These are phyloP conservation scores for Neurospora intermedia DNA, from an alignment of 495 filamentous ascomycete genomes.

Conservation along the genomic window DNA sequence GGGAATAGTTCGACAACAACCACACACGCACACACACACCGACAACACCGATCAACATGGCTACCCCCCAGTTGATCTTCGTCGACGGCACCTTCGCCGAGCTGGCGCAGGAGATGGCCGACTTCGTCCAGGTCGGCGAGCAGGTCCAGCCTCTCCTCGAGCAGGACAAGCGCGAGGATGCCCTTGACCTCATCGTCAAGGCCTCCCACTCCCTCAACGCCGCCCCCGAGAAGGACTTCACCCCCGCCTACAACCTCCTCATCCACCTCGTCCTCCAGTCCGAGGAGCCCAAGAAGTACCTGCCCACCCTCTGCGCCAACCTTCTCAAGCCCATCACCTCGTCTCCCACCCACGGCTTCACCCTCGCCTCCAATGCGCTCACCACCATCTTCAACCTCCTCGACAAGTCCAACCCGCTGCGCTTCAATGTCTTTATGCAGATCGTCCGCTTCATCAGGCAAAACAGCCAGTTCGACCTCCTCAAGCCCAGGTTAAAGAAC, in stretches of 20 bases:
- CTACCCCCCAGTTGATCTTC: slow-evolving; percentile 47
- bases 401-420: slow-evolving; percentile 56
- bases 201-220: slow-evolving; percentile 60
- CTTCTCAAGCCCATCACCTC: slow-evolving; percentile 77
- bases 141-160: slow-evolving; percentile 66
- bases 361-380: slow-evolving; percentile 75
- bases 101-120: slow-evolving; percentile 78
- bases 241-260: slow-evolving; percentile 88
- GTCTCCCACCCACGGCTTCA: slow-evolving; percentile 71
- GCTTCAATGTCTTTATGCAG: slow-evolving; percentile 81
- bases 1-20: slow-evolving; percentile 3
- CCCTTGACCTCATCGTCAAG: slow-evolving; percentile 76
- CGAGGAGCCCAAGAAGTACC: slow-evolving; percentile 69
- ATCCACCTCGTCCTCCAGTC: slow-evolving; percentile 83
- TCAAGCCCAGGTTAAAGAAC: slow-evolving; percentile 67
- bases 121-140: slow-evolving; percentile 60
- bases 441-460: slow-evolving; percentile 70
- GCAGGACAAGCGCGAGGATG: slow-evolving; percentile 67
- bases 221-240: slow-evolving; percentile 91
- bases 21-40: neutral
- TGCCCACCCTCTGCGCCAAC: slow-evolving; percentile 76
- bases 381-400: slow-evolving; percentile 97
- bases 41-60: slow-evolving; percentile 15
- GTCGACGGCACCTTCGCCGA: slow-evolving; percentile 88
- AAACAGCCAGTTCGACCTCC: slow-evolving; percentile 61